Conservation (phyloP, 2,329 filamentous ascomycete genomes). For the Diplocarpon rosae region DNA sequence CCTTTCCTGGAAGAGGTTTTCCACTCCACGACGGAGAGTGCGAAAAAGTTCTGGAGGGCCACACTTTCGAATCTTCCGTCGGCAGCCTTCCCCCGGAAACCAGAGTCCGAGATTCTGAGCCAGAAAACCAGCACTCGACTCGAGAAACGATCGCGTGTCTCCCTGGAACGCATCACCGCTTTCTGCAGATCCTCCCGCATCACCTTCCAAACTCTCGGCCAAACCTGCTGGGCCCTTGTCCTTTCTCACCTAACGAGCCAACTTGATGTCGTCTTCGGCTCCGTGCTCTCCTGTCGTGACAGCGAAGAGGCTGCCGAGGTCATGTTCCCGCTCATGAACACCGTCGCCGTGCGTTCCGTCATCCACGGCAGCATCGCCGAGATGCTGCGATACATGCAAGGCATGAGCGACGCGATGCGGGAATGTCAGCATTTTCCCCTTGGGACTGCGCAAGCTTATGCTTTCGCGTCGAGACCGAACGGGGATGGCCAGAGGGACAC, state of each 20-base stretch:
- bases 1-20: slow-evolving; percentile 39
- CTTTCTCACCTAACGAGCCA: slow-evolving; percentile 51
- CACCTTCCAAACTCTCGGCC: slow-evolving; percentile 66
- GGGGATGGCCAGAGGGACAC: slow-evolving; percentile 22
- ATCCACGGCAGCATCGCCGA: slow-evolving; percentile 55
- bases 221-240: slow-evolving; percentile 64
- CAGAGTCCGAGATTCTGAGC: slow-evolving; percentile 7
- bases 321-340: slow-evolving; percentile 89
- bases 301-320: slow-evolving; percentile 54
- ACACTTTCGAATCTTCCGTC: slow-evolving; percentile 45
- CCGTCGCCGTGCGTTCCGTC: slow-evolving; percentile 61
- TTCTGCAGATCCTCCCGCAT: slow-evolving; percentile 58
- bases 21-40: slow-evolving; percentile 31
- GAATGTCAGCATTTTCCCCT: slow-evolving; percentile 70
- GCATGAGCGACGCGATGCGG: slow-evolving; percentile 53
- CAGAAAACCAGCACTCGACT: slow-evolving; percentile 28
- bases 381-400: slow-evolving; percentile 65
- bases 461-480: slow-evolving; percentile 26
- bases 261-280: slow-evolving; percentile 71
- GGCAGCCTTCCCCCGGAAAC: slow-evolving; percentile 30
- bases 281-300: slow-evolving; percentile 77
- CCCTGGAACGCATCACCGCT: slow-evolving; percentile 32
- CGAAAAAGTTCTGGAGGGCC: slow-evolving; percentile 58
- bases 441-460: slow-evolving; percentile 51
- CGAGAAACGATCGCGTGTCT: slow-evolving; percentile 35